phyloP scores from a whole-genome alignment of 805 yeast species.

The Torulaspora franciscae region DNA sequence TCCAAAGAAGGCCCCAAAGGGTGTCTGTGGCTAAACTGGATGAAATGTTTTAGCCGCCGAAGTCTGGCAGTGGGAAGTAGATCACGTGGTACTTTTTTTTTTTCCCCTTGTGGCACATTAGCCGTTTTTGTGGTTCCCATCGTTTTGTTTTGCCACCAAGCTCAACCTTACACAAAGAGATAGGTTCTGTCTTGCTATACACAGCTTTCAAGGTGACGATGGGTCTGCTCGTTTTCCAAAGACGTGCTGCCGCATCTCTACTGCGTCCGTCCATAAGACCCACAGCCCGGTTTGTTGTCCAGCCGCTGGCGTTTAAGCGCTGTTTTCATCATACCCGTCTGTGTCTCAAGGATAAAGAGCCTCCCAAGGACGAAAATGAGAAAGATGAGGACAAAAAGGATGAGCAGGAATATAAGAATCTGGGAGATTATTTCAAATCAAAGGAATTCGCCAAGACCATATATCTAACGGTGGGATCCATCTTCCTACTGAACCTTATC shows the following conservation, averaged over 20 bases:
- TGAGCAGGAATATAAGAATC: conserved; percentile 26
- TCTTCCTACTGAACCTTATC: conserved; percentile 37
- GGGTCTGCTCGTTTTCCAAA: neutral
- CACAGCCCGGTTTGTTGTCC: neutral
- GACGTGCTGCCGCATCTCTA: conserved; percentile 1
- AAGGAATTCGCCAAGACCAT: conserved; percentile 40
- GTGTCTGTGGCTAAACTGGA: neutral
- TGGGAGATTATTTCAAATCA: conserved; percentile 40
- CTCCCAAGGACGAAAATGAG: conserved; percentile 1
- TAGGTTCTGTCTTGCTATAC: neutral
- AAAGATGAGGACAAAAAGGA: conserved; percentile 17
- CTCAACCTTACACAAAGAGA: neutral
- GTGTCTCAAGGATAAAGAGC: neutral
- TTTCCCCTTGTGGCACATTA: neutral
- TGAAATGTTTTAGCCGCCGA: conserved; percentile 1
- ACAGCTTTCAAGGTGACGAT: neutral
- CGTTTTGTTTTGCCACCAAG: neutral
- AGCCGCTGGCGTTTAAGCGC: neutral
- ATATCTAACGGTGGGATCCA: conserved; percentile 38
- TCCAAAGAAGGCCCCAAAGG: neutral
- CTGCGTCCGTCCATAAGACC: neutral
- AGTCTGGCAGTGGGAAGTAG: neutral
- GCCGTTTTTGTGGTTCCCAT: neutral
- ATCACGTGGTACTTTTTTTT: neutral
- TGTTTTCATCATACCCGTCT: neutral